phyloP scores from a whole-genome alignment of 352 stramenopile species.

The Globisporangium perplexum region DNA sequence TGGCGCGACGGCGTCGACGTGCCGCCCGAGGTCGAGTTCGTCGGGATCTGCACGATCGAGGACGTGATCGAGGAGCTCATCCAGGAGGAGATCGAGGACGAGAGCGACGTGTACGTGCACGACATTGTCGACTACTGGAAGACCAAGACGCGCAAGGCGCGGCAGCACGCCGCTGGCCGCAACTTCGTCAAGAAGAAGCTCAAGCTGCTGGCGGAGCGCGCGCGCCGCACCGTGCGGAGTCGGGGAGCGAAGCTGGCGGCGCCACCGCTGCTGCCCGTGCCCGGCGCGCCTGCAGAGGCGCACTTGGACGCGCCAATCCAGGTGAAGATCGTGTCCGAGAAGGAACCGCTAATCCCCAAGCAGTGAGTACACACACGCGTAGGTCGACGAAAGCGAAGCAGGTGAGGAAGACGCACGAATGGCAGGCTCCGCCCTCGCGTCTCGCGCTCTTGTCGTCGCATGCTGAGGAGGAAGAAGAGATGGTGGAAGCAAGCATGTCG shows the following conservation, averaged over 20 bases:
- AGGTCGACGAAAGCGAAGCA: too few relatives aligned
- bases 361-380: background rate
- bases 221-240: conserved; percentile 34
- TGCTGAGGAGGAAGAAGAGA: too few relatives aligned
- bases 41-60: conserved; percentile 90
- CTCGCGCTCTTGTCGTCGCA: too few relatives aligned
- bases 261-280: background rate
- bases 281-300: background rate
- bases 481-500: background rate
- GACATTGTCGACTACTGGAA: conserved; percentile 57
- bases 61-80: conserved; percentile 89
- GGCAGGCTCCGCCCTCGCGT: too few relatives aligned
- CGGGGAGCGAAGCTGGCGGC: conserved; percentile 13
- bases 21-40: conserved; percentile 41
- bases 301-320: conserved; percentile 24
- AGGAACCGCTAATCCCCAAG: conserved; percentile 16
- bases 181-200: conserved; percentile 48
- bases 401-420: too few relatives aligned
- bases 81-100: conserved; percentile 90
- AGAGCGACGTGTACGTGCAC: conserved; percentile 70
- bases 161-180: conserved; percentile 22
- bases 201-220: conserved; percentile 45
- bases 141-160: conserved; percentile 28
- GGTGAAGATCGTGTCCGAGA: conserved; percentile 30
- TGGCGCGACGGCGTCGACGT: conserved; percentile 43